Base-by-base conservation (phyloP, 2,329 filamentous ascomycete genomes). In the Aspergillus pseudotamarii region DNA sequence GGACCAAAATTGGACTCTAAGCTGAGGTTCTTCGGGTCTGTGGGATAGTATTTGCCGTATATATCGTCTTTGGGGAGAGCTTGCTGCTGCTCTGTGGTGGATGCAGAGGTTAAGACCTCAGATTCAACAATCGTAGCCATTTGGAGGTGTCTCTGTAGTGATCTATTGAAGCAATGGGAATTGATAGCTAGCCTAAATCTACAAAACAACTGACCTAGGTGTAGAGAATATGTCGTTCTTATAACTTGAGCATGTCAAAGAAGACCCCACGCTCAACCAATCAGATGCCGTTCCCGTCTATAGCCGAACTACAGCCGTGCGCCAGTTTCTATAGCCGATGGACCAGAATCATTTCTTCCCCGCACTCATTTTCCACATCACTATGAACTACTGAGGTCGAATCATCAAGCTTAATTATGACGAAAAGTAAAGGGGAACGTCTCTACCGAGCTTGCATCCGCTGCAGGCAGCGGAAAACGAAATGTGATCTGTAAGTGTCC, bases 401-500 rank as follows among this genome's bases (percentile, higher is more conserved):
- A 16, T 32, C 6, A 1, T 19, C 23, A 19, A 19, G 14, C 26
- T 14, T 11, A 2, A 26, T 6, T 16, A 59, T 59, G 58, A 59
- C 58, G 14, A 36, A 54, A 53, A 59, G 58, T 21, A 54, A 38
- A 5, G 58, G 58, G 4, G 36, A 28, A 26, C 55, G 64, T 26
- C 58, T 63, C n/a, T 65, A 65, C 57, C 60, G 64, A 19, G 64
- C 64, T 2, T 66, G 62, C 19, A 45, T 62, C 12, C 60, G 60
- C 12, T 66, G 64, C 54, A 57, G 64, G 16, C 62, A 54, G 34
- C 58, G 63, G 6, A 67, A 67, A 46, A 56, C 58, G 2, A 67
- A 64, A 60, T 67, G 65, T 53, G 64, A 67, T 55, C 57, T 57
- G 65, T 67, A 36, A 21, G 61, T 59, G 32, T 34, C 56, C 32